A percentile compares a stretch with the other conserved stretches of the same genome.
phyloP scores from a whole-genome alignment of 2,329 filamentous ascomycete species.

The Alternaria panax region DNA sequence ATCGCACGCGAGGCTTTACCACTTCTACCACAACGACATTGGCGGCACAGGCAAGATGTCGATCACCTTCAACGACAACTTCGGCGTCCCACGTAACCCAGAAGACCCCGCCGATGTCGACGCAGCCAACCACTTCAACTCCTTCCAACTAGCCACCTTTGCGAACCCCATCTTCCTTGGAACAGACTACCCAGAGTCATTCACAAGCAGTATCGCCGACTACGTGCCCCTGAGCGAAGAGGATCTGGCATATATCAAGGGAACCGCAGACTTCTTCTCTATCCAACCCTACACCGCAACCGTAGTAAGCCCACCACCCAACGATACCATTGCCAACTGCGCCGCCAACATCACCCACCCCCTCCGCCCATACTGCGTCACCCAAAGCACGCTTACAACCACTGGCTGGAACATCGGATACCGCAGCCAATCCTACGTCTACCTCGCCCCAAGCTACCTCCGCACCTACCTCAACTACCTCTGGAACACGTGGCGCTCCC shows the following conservation, averaged over 20 bases:
- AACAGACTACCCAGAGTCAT: constrained; percentile 58
- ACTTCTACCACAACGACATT: constrained; percentile 64
- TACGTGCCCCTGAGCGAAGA: constrained; percentile 57
- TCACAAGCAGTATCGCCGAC: constrained; percentile 48
- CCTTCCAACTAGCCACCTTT: constrained; percentile 56
- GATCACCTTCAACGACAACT: constrained; percentile 57
- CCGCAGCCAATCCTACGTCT: constrained; percentile 63
- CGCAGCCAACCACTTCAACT: constrained; percentile 56
- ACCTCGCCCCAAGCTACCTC: constrained; percentile 66
- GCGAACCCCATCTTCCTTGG: constrained; percentile 63
- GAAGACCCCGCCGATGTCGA: constrained; percentile 54
- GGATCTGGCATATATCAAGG: constrained; percentile 53
- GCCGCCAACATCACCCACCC: constrained; percentile 55
- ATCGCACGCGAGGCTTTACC: constrained; percentile 58
- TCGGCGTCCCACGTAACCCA: constrained; percentile 47
- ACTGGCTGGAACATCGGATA: constrained; percentile 68
- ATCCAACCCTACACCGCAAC: constrained; percentile 67
- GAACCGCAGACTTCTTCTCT: constrained; percentile 63
- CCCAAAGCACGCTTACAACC: constrained; percentile 54
- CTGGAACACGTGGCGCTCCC: constrained; percentile 64
- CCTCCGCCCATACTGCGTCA: constrained; percentile 62
- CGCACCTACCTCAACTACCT: constrained; percentile 64
- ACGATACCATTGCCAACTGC: constrained; percentile 57
- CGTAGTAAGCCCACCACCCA: constrained; percentile 58
- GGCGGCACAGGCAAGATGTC: constrained; percentile 60